Evolutionary conservation across 2,329 filamentous ascomycete species (phyloP).

Genomic region (Pestalotiopsis sp.): DNA sequence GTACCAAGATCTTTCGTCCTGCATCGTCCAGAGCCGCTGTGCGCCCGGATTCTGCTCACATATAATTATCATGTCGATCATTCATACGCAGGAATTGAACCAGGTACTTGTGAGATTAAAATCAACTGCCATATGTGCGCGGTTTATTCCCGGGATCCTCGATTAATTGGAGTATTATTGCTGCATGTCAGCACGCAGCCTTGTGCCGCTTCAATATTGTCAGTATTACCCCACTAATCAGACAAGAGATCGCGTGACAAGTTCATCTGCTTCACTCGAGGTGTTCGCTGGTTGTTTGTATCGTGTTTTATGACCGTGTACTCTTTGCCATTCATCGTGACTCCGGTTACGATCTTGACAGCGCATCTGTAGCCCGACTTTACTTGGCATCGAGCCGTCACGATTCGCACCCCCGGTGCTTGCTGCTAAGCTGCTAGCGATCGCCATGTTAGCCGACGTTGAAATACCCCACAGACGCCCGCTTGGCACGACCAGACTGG

Average conservation of each 20-base stretch:
- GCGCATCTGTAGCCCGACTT: background rate
- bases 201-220: no score
- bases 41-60: no score
- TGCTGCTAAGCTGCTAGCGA: background rate
- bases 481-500: background rate
- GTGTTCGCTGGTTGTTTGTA: background rate
- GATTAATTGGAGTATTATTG: no score
- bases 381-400: background rate
- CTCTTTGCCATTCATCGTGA: background rate
- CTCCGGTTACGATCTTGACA: background rate
- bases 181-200: no score
- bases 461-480: background rate
- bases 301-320: background rate
- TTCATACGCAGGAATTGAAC: no score
- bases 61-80: no score
- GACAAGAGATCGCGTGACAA: background rate
- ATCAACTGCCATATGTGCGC: no score
- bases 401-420: background rate
- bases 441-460: background rate
- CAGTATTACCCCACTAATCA: background rate
- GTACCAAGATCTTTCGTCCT: no score
- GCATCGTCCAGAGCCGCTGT: no score
- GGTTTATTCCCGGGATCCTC: no score
- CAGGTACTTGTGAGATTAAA: no score
- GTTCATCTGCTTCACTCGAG: background rate